Percentiles rank a stretch among this genome's conserved stretches.
These are phyloP conservation scores for Phytophthora sp. DNA, from an alignment of 352 stramenopile genomes.

Conservation along the genomic window DNA sequence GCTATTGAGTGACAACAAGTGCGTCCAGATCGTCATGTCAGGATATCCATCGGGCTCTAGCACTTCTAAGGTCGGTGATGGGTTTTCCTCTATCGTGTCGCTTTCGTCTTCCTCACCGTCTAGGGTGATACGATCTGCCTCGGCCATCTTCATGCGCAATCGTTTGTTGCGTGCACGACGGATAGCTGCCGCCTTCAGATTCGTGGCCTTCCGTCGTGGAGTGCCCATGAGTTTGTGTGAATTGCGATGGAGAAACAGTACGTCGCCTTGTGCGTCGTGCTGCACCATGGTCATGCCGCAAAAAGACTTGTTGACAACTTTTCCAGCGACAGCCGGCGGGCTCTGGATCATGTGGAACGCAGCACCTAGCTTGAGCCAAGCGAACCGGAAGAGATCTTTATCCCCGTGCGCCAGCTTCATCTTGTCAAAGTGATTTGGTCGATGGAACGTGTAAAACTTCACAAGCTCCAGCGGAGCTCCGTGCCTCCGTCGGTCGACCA, in stretches of 20 bases:
- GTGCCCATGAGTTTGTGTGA: conserved; percentile 47
- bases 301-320: conserved; percentile 43
- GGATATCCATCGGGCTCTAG: conserved; percentile 34
- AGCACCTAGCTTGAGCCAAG: conserved; percentile 52
- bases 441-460: conserved; percentile 49
- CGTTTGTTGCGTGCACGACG: conserved; percentile 31
- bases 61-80: conserved; percentile 28
- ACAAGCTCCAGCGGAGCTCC: conserved; percentile 38
- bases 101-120: background rate
- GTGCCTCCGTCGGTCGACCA: conserved; percentile 47
- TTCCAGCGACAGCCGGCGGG: conserved; percentile 43
- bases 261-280: conserved; percentile 35
- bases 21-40: conserved; percentile 66
- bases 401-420: conserved; percentile 53
- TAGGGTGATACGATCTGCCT: conserved; percentile 24
- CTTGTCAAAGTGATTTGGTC: conserved; percentile 41
- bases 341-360: conserved; percentile 55
- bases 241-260: conserved; percentile 63
- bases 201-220: conserved; percentile 23
- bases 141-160: conserved; percentile 34
- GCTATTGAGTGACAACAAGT: conserved; percentile 62
- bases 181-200: conserved; percentile 35
- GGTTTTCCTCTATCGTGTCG: conserved; percentile 11
- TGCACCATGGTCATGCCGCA: conserved; percentile 65
- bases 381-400: conserved; percentile 67